phyloP scores from a whole-genome alignment of 345 rosid species.

The Bruguiera sexangula region DNA sequence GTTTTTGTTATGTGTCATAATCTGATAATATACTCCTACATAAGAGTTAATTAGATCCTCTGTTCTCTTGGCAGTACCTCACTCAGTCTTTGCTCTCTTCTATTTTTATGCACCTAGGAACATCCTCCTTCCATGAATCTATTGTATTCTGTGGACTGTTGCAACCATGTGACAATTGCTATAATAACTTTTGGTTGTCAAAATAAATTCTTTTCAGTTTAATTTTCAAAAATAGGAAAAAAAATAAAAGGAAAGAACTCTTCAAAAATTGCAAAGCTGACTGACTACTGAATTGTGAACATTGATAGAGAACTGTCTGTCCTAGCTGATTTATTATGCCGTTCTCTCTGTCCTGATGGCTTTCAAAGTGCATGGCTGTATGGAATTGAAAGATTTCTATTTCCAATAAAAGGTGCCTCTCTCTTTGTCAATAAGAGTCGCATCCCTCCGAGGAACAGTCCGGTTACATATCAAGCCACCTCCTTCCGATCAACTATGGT shows the following conservation, averaged over 20 bases:
- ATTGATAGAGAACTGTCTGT: background rate
- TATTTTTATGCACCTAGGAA: background rate
- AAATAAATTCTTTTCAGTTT: too few relatives aligned
- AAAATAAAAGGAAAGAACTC: background rate
- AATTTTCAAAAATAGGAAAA: too few relatives aligned
- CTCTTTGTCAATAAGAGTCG: slow-evolving; percentile 72
- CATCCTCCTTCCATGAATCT: background rate
- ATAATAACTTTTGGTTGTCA: too few relatives aligned
- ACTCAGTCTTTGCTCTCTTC: background rate
- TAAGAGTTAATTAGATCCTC: background rate
- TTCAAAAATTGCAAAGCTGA: background rate
- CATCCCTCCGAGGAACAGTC: slow-evolving; percentile 77
- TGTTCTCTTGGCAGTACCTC: background rate
- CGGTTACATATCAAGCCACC: slow-evolving; percentile 84
- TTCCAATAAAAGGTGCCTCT: slow-evolving; percentile 67
- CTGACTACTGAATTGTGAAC: background rate
- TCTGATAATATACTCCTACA: too few relatives aligned
- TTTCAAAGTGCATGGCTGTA: background rate
- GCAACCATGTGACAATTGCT: background rate
- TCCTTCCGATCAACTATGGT: slow-evolving; percentile 94
- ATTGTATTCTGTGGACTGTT: background rate
- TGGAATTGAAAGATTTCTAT: background rate
- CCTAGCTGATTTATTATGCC: background rate
- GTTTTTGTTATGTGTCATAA: too few relatives aligned
- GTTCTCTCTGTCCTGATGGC: background rate